phyloP scores from a whole-genome alignment of 2,329 filamentous ascomycete genomes.

The Chaetomiaceae sp. region DNA sequence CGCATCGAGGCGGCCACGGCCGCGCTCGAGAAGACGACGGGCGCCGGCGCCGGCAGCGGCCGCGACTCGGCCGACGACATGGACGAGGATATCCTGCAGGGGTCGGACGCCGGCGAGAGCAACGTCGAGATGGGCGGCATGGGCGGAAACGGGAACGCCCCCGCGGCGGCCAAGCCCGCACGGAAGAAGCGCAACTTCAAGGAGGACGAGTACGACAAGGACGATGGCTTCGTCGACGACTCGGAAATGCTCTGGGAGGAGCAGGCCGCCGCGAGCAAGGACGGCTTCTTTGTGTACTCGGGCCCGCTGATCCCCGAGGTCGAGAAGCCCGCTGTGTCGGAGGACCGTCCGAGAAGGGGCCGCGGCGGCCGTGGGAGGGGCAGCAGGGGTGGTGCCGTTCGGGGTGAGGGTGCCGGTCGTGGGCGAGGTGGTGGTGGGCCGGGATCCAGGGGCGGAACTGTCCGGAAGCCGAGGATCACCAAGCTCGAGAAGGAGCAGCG shows the following conservation, averaged over 20 bases:
- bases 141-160: constrained; percentile 40
- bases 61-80: constrained; percentile 75
- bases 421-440: constrained; percentile 47
- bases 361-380: constrained; percentile 45
- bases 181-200: constrained; percentile 79
- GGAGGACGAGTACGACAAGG: constrained; percentile 78
- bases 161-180: constrained; percentile 52
- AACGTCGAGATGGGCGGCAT: constrained; percentile 83
- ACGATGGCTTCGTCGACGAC: constrained; percentile 85
- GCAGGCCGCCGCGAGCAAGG: constrained; percentile 86
- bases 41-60: constrained; percentile 51
- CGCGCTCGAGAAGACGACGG: constrained; percentile 71
- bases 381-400: constrained; percentile 45
- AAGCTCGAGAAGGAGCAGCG: constrained; percentile 79
- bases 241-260: constrained; percentile 94
- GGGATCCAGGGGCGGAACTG: constrained; percentile 69
- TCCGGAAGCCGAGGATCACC: constrained; percentile 77
- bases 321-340: constrained; percentile 61
- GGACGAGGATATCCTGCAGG: constrained; percentile 62
- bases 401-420: constrained; percentile 61
- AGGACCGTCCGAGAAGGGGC: constrained; percentile 67
- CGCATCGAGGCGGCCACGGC: constrained; percentile 86
- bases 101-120: constrained; percentile 65
- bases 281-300: constrained; percentile 97
- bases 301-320: constrained; percentile 84